These are phyloP conservation scores for Pythium dissotocum DNA, from an alignment of 352 stramenopile genomes.

Conservation along the genomic window DNA sequence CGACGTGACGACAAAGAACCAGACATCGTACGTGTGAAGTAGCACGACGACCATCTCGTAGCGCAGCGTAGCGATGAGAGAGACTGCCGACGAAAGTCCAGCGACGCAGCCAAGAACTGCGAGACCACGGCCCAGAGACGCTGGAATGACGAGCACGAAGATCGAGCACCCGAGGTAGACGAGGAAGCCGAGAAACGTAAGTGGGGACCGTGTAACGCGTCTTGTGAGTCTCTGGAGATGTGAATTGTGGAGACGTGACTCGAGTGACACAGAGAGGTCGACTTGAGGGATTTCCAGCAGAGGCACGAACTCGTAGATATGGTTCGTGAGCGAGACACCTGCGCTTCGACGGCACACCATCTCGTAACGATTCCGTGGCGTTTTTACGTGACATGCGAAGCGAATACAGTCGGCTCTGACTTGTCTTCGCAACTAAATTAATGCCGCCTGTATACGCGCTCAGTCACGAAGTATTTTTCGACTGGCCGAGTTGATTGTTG, in stretches of 20 bases:
- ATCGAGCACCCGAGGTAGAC: background rate
- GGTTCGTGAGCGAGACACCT: too few species aligned
- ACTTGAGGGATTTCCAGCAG: slow-evolving; percentile 13
- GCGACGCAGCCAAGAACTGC: background rate
- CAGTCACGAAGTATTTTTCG: too few species aligned
- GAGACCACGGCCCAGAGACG: slow-evolving; percentile 9
- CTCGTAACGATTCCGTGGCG: too few species aligned
- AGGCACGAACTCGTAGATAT: slow-evolving; percentile 19
- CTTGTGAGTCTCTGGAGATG: background rate
- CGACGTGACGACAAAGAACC: slow-evolving; percentile 33
- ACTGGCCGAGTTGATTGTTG: too few species aligned
- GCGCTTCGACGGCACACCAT: too few species aligned
- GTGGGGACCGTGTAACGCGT: background rate
- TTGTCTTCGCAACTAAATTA: too few species aligned
- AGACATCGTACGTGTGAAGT: slow-evolving; percentile 23
- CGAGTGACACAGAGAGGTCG: slow-evolving; percentile 23
- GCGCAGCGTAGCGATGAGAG: background rate
- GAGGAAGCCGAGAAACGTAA: background rate
- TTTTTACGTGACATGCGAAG: too few species aligned
- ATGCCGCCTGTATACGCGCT: too few species aligned
- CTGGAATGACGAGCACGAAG: slow-evolving; percentile 8
- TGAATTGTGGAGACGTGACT: slow-evolving; percentile 5
- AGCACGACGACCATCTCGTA: slow-evolving; percentile 1
- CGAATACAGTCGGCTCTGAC: too few species aligned
- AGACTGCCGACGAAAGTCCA: background rate